Evolutionary conservation across 768 basidiomycete genomes (phyloP), one percentile per base, ranked within the genome.

Genomic region (Dentipellis sp.): DNA sequence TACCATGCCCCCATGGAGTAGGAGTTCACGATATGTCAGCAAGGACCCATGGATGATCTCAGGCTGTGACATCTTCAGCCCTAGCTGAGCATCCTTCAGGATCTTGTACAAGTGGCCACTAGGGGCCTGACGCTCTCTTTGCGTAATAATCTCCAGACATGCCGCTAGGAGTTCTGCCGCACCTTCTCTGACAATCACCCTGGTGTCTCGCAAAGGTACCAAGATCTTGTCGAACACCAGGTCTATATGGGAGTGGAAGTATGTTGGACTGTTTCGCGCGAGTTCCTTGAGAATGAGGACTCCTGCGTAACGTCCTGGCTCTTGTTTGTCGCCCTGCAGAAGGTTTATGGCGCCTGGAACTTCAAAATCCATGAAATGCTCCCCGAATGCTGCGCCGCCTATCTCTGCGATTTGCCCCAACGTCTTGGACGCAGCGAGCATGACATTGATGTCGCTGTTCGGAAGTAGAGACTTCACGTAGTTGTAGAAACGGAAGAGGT

Each of bases 1-100:
- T 58, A 94, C 94, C 83, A 93, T 90, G 61, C 91, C 91, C n/a
- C 92, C 94, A 66, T 94, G 91, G 51, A 94, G 77, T 19, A 99
- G 72, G 22, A 99, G 75, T 66, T 94, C 91, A 50, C 92, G 86
- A 71, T 93, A 92, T 11, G 94, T 94, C 56, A 97, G 77, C 38
- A 99, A 65, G 10, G 91, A 93, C 1, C 94, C 97, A 61, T 98
- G 93, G 38, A 97, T 91, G 22, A 91, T 77, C 69, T 98, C 97
- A 6, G 90, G 85, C 56, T 87, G 84, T 5, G 78, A 78, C 64
- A 81, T 83, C 68, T 88, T 91, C 55, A 94, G 71, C 14, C 95
- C 88, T 50, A 77, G 74, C 64, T 92, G 88, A 4, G 94, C 91
- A 64, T 98, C 94, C 55, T 86, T 81, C 34, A 94, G 79, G n/a